Evolutionary conservation across 2,329 filamentous ascomycete species (phyloP).

Genomic region (Calonectria henricotiae): DNA sequence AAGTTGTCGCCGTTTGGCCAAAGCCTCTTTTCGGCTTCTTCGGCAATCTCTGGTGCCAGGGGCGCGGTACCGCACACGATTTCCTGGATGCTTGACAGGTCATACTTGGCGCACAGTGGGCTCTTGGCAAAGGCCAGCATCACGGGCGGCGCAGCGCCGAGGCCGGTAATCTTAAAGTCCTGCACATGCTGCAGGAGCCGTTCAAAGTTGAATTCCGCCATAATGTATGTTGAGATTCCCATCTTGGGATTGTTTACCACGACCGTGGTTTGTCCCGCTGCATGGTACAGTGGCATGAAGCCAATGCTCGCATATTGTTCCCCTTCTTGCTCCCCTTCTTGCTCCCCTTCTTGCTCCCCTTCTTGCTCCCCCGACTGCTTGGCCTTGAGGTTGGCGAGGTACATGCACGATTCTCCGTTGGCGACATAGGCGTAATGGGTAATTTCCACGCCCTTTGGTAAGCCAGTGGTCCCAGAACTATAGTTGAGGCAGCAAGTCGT

Average conservation of each 20-base stretch:
- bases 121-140: slow-evolving; percentile 16
- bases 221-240: slow-evolving; percentile 11
- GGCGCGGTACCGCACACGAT: slow-evolving; percentile 23
- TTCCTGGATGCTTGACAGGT: slow-evolving; percentile 4
- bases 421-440: slow-evolving; percentile 81
- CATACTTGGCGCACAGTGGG: slow-evolving; percentile 21
- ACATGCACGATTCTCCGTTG: slow-evolving; percentile 63
- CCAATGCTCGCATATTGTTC: not conserved
- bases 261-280: slow-evolving; percentile 20
- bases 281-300: slow-evolving; percentile 27
- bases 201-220: slow-evolving; percentile 18
- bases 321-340: not conserved
- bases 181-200: slow-evolving; percentile 24
- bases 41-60: slow-evolving; percentile 13
- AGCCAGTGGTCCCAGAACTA: slow-evolving; percentile 82
- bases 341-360: not conserved
- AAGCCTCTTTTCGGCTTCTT: slow-evolving; percentile 21
- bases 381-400: not conserved
- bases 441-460: slow-evolving; percentile 87
- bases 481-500: slow-evolving; percentile 83
- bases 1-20: slow-evolving; percentile 18
- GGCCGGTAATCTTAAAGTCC: not conserved
- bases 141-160: slow-evolving; percentile 13
- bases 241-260: slow-evolving; percentile 24
- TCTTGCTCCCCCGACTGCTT: not conserved